Evolutionary conservation across 1,284 basidiomycete species (phyloP).

Genomic region (Bjerkandera adusta): DNA sequence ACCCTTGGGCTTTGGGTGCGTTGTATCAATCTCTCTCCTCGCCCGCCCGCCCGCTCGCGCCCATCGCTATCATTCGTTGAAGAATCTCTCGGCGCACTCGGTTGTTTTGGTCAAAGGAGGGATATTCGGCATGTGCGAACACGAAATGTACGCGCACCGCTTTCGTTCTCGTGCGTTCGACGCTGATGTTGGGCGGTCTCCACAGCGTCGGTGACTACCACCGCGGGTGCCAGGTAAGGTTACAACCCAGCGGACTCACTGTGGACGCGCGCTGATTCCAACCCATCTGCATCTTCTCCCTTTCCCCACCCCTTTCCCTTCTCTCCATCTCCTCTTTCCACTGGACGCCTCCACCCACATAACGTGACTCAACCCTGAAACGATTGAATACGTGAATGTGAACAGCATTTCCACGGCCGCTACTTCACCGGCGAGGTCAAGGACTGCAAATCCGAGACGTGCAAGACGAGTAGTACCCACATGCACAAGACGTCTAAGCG

Average conservation of each 20-base stretch:
- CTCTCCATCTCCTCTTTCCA: too few species aligned
- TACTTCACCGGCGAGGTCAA: conserved; percentile 55
- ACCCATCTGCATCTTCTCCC: not conserved
- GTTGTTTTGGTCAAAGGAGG: too few species aligned
- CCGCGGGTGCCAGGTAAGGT: conserved; percentile 55
- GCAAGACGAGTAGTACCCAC: conserved; percentile 54
- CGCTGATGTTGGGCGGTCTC: conserved; percentile 11
- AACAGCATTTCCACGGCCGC: conserved; percentile 65
- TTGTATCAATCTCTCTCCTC: too few species aligned
- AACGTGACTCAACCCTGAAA: not conserved
- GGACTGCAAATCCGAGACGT: conserved; percentile 49
- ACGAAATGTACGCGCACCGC: conserved; percentile 45
- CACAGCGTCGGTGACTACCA: conserved; percentile 57
- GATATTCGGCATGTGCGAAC: conserved; percentile 48
- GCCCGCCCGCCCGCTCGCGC: too few species aligned
- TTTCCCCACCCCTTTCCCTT: too few species aligned
- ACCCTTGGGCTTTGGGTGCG: too few species aligned
- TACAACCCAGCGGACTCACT: not conserved
- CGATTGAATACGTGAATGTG: conserved; percentile 14
- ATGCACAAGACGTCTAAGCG: conserved; percentile 49
- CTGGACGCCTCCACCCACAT: too few species aligned
- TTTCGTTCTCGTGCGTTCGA: conserved; percentile 5
- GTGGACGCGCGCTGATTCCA: not conserved
- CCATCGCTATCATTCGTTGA: too few species aligned
- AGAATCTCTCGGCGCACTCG: too few species aligned